Base-by-base conservation (phyloP, 139 green algal species). In the Auxenochlorella protothecoides region DNA sequence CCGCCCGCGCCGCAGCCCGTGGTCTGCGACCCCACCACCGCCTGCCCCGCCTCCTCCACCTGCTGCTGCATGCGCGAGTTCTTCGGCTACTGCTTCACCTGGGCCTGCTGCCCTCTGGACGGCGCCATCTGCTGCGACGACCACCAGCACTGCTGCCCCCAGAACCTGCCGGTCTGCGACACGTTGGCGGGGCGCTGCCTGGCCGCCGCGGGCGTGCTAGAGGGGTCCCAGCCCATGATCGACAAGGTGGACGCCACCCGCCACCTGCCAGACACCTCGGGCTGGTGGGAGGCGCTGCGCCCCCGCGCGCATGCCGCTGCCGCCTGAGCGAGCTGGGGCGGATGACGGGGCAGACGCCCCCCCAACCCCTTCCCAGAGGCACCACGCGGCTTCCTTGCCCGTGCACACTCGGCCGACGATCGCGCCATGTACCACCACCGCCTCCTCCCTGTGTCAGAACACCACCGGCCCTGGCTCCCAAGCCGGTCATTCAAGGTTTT, bases 111-210 rank as follows among this genome's bases (percentile, higher is more conserved):
- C 88, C 93, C 93, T 27, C 85, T 97, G 68, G 73, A 72, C 6
- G 69, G 89, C 27, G 92, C 93, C n/a, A 90, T 85, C 5, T 97
- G 92, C 88, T 98, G 93, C 78, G 80, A 92, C 6, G 93, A 98
- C 83, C 80, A 96, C 55, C 68, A 87, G 76, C 93, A 98, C 83
- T 98, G 93, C 92, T 98, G 93, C 89, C 93, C 93, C 12, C 8
- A 71, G 12, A 83, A 92, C 62, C 80, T 90, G 68, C 93, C 93
- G 4, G 85, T 98, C 10, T 98, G 93, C 80, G 84, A 97, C 85
- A 85, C 85, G 10, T 80, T 79, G 5, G 72, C 71, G 6, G 89
- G 87, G 3, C 73, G 73, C 68, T 78, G 73, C 73, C 68, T 78
- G 66, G 73, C 73, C 54, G 55, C 73, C 55, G 73, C 55, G 6